Conservation (phyloP, 1,284 basidiomycete genomes). For the Singerocomus rubriflavus region DNA sequence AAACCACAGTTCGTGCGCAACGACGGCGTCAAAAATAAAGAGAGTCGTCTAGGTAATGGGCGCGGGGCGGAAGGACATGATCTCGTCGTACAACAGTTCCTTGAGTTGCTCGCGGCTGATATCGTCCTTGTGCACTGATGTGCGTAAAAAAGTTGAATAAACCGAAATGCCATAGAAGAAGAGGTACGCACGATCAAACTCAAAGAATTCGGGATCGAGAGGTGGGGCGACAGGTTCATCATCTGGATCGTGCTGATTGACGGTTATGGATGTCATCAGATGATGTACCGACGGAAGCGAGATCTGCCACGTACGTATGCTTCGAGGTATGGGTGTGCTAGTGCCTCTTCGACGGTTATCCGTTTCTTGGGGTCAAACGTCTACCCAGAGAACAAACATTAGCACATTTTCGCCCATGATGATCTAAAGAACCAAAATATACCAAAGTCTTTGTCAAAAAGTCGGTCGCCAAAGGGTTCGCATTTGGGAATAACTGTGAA, state of each 20-base stretch:
- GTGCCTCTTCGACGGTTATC: constrained; percentile 87
- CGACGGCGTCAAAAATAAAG: too few relatives aligned
- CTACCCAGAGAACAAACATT: constrained; percentile 31
- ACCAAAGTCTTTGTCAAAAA: constrained; percentile 90
- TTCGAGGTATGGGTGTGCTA: constrained; percentile 88
- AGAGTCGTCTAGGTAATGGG: constrained; percentile 45
- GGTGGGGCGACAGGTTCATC: constrained; percentile 92
- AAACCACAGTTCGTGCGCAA: neutral
- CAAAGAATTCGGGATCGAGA: constrained; percentile 88
- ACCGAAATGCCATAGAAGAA: neutral
- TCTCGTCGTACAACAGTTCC: constrained; percentile 65
- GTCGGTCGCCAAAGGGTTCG: constrained; percentile 82
- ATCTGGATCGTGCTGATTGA: constrained; percentile 76
- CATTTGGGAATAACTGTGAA: constrained; percentile 81
- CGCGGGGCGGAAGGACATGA: constrained; percentile 74
- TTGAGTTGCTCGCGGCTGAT: constrained; percentile 84
- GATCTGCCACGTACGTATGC: constrained; percentile 67
- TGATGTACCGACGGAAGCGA: neutral
- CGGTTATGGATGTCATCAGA: too few relatives aligned
- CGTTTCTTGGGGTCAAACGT: constrained; percentile 94
- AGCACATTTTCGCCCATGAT: constrained; percentile 1
- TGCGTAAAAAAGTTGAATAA: too few relatives aligned
- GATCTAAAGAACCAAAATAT: constrained; percentile 29
- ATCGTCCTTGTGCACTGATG: constrained; percentile 84
- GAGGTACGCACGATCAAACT: constrained; percentile 66